phyloP scores from a whole-genome alignment of 2,329 filamentous ascomycete species.

The Ascochyta fabae region DNA sequence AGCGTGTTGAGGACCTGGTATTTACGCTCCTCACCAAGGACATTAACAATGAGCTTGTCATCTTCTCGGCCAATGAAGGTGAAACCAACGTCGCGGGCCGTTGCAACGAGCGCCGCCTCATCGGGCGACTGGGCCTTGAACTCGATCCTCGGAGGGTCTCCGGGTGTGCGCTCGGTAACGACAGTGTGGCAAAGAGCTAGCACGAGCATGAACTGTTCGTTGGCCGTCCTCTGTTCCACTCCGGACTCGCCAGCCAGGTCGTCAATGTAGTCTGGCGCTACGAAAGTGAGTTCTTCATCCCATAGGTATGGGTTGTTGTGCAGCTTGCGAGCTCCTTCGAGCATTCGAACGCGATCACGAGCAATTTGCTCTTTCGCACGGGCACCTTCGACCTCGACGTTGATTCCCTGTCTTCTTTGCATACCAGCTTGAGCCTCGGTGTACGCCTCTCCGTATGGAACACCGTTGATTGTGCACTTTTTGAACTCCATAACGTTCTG shows the following conservation, averaged over 20 bases:
- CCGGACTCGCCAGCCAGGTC: constrained; percentile 82
- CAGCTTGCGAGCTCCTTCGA: constrained; percentile 74
- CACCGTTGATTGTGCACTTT: constrained; percentile 95
- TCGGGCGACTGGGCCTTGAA: constrained; percentile 98
- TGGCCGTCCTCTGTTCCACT: constrained; percentile 75
- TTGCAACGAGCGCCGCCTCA: constrained; percentile 91
- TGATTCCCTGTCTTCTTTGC: constrained; percentile 87
- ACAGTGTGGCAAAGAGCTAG: constrained; percentile 97
- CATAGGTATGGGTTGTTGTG: constrained; percentile 91
- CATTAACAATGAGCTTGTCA: constrained; percentile 83
- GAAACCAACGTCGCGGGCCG: constrained; percentile 93
- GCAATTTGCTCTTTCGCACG: constrained; percentile 79
- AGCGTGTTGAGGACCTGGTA: constrained; percentile 93
- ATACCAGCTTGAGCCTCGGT: constrained; percentile 96
- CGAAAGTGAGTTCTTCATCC: constrained; percentile 88
- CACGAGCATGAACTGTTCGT: constrained; percentile 90
- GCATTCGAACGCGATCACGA: constrained; percentile 73
- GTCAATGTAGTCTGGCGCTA: constrained; percentile 86
- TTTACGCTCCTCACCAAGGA: constrained; percentile 82
- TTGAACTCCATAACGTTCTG: constrained; percentile 99
- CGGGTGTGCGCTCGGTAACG: constrained; percentile 85
- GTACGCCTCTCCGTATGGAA: constrained; percentile 95
- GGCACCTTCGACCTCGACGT: constrained; percentile 80
- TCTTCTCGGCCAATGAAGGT: constrained; percentile 82
- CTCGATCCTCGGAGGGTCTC: constrained; percentile 87